phyloP scores from a whole-genome alignment of 257 asterid species.

The Scutellaria barbata region DNA sequence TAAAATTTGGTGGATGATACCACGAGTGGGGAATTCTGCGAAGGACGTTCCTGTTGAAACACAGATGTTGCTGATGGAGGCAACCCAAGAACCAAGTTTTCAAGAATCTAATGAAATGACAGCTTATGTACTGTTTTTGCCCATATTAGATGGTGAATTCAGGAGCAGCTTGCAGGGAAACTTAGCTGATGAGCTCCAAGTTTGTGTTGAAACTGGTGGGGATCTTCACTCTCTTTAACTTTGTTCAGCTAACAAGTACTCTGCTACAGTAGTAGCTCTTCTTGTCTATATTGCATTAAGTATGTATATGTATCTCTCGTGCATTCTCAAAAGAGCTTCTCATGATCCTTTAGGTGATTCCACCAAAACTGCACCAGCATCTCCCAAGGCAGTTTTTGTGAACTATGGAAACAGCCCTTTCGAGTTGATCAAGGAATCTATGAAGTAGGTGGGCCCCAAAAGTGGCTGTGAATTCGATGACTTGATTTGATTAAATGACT shows the following conservation, averaged over 20 bases:
- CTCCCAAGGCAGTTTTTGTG: conserved; percentile 47
- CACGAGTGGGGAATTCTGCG: conserved; percentile 51
- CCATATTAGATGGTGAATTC: conserved; percentile 49
- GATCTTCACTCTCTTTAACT: not conserved
- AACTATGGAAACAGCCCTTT: conserved; percentile 53
- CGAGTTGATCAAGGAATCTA: conserved; percentile 53
- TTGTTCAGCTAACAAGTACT: conserved; percentile 15
- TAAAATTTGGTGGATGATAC: conserved; percentile 65
- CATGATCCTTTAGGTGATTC: conserved; percentile 46
- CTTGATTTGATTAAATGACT: conserved; percentile 20
- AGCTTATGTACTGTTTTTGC: conserved; percentile 49
- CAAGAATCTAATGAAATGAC: conserved; percentile 28
- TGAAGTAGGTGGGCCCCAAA: conserved; percentile 51
- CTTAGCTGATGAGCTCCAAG: conserved; percentile 59
- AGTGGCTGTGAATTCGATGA: conserved; percentile 24
- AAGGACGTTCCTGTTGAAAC: conserved; percentile 58
- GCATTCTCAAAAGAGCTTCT: conserved; percentile 18
- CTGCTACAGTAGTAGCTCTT: not conserved
- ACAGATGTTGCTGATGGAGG: conserved; percentile 53
- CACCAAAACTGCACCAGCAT: conserved; percentile 37
- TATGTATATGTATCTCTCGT: not conserved
- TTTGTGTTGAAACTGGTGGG: conserved; percentile 60
- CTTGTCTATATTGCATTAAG: conserved; percentile 4
- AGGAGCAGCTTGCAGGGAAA: conserved; percentile 69
- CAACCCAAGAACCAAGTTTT: conserved; percentile 23